These are phyloP conservation scores for Tricholoma flavovirens DNA, from an alignment of 768 basidiomycete species.

Conservation along the genomic window DNA sequence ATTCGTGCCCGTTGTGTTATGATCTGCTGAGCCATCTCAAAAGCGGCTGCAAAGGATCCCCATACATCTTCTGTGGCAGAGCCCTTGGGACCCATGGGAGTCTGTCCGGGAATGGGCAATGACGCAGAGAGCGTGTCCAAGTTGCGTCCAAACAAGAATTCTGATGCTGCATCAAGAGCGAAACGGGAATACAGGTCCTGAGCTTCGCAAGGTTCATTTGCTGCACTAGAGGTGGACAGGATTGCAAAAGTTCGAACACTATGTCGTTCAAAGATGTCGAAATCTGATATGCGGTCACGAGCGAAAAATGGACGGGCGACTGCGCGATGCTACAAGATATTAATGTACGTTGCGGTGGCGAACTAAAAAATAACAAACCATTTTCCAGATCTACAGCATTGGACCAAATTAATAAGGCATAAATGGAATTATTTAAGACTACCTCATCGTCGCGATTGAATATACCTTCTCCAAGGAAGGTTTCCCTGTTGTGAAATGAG, in stretches of 20 bases:
- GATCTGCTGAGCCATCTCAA: conserved; percentile 51
- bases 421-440: conserved; percentile 12
- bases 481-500: conserved; percentile 32
- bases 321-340: conserved; percentile 46
- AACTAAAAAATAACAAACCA: conserved; percentile 30
- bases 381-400: conserved; percentile 52
- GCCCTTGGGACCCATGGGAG: conserved; percentile 49
- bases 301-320: conserved; percentile 72
- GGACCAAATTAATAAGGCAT: conserved; percentile 3
- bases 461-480: conserved; percentile 68
- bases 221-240: conserved; percentile 34
- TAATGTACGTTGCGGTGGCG: not conserved
- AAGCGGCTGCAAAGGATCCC: conserved; percentile 57
- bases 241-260: conserved; percentile 41
- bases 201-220: conserved; percentile 46
- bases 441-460: conserved; percentile 75
- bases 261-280: conserved; percentile 60
- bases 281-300: conserved; percentile 65
- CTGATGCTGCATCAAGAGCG: conserved; percentile 65
- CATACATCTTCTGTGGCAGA: conserved; percentile 54
- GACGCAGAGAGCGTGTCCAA: conserved; percentile 52
- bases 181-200: conserved; percentile 68
- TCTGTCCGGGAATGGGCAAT: conserved; percentile 44
- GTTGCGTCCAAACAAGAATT: conserved; percentile 66
- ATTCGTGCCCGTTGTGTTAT: conserved; percentile 44